Percentiles rank a stretch among this genome's conserved stretches.
Evolutionary conservation across 768 basidiomycete genomes (phyloP).

Genomic region (Xanthoconium purpureum): DNA sequence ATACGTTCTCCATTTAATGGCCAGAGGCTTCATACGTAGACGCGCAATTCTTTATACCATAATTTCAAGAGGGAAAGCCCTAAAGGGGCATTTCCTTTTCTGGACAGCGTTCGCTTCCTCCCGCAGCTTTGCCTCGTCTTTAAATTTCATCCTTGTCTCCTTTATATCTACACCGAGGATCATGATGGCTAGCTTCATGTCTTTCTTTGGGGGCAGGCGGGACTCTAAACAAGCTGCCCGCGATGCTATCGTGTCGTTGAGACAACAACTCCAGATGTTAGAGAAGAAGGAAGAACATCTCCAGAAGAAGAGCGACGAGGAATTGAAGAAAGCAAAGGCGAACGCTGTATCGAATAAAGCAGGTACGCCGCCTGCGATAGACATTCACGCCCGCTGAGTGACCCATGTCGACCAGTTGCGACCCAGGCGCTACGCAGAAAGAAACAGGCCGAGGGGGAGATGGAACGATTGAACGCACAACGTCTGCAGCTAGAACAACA

Average conservation of each 20-base stretch:
- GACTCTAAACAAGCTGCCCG: slow-evolving; percentile 83
- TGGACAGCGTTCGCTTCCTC: slow-evolving; percentile 11
- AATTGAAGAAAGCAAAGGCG: slow-evolving; percentile 83
- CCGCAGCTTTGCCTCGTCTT: slow-evolving; percentile 8
- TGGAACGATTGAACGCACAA: slow-evolving; percentile 81
- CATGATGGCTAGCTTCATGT: slow-evolving; percentile 80
- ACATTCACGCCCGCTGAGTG: slow-evolving; percentile 4
- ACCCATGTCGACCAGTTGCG: slow-evolving; percentile 55
- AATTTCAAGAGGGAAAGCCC: slow-evolving; percentile 7
- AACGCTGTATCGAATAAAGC: slow-evolving; percentile 93
- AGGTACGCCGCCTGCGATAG: slow-evolving; percentile 50
- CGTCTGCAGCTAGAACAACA: slow-evolving; percentile 93
- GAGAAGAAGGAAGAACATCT: slow-evolving; percentile 99
- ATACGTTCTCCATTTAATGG: slow-evolving; percentile 24
- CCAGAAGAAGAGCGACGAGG: slow-evolving; percentile 95
- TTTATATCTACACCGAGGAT: slow-evolving; percentile 1
- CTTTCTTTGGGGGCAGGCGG: slow-evolving; percentile 81
- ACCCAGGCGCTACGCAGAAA: slow-evolving; percentile 89
- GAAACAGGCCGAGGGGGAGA: slow-evolving; percentile 83
- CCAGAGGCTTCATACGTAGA: slow-evolving; percentile 24
- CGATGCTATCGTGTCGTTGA: slow-evolving; percentile 89
- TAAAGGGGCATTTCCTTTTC: slow-evolving; percentile 28
- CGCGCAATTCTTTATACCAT: slow-evolving; percentile 27
- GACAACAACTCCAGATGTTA: slow-evolving; percentile 93
- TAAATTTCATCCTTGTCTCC: background rate